Conservation (phyloP, 768 basidiomycete genomes). For the Scleroderma bovista region DNA sequence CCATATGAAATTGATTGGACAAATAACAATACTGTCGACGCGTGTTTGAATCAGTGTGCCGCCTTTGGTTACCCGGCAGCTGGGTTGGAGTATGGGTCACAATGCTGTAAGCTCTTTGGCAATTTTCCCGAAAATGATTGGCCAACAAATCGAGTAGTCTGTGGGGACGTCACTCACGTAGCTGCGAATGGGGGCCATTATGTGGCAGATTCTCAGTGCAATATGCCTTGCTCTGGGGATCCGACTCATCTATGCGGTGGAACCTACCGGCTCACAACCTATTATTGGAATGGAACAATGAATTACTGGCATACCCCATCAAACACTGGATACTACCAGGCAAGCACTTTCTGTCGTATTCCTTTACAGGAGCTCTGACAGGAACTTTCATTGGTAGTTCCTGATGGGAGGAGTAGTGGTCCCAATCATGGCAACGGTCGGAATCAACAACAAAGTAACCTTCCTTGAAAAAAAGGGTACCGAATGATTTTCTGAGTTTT, state of each 20-base stretch:
- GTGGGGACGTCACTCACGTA: slow-evolving; percentile 62
- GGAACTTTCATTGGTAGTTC: slow-evolving; percentile 28
- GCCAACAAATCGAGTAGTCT: slow-evolving; percentile 39
- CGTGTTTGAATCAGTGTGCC: slow-evolving; percentile 65
- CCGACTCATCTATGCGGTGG: slow-evolving; percentile 66
- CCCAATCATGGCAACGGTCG: slow-evolving; percentile 69
- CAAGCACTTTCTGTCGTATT: slow-evolving; percentile 21
- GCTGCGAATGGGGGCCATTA: slow-evolving; percentile 26
- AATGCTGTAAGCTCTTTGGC: slow-evolving; percentile 56
- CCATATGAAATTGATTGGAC: slow-evolving; percentile 55
- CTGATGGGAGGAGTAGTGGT: slow-evolving; percentile 58
- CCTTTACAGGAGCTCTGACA: not conserved
- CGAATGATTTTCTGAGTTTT: slow-evolving; percentile 45
- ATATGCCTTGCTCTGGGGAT: slow-evolving; percentile 61
- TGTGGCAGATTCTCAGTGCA: slow-evolving; percentile 35
- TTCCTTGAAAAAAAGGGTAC: slow-evolving; percentile 76
- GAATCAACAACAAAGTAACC: slow-evolving; percentile 76
- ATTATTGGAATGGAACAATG: slow-evolving; percentile 46
- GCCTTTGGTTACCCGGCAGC: slow-evolving; percentile 67
- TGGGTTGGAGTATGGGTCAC: slow-evolving; percentile 63
- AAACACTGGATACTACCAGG: slow-evolving; percentile 68
- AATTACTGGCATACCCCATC: slow-evolving; percentile 61
- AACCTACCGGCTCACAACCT: slow-evolving; percentile 46
- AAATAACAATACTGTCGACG: slow-evolving; percentile 56
- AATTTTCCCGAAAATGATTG: not conserved